Percentiles rank a stretch among this genome's conserved stretches.
Conservation (phyloP, 2,329 filamentous ascomycete species). For the Colletotrichum australisinense region DNA sequence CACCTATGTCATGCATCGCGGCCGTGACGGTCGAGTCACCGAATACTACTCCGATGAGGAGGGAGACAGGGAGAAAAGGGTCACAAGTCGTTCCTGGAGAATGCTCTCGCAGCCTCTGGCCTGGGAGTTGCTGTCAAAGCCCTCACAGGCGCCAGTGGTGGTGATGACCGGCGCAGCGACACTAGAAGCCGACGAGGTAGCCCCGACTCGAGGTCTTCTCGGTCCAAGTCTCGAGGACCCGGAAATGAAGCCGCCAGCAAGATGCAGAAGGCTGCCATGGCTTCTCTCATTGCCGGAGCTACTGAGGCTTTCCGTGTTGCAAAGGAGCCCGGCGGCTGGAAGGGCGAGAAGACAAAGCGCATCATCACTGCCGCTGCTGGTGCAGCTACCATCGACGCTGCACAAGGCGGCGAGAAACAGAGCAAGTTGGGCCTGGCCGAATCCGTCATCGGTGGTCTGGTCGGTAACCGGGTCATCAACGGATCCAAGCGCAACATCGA, state of each 20-base stretch:
- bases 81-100: slow-evolving; percentile 73
- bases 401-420: slow-evolving; percentile 76
- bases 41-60: slow-evolving; percentile 71
- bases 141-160: slow-evolving; percentile 61
- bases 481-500: slow-evolving; percentile 77
- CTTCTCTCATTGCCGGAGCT: slow-evolving; percentile 88
- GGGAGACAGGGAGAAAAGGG: slow-evolving; percentile 67
- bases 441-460: slow-evolving; percentile 88
- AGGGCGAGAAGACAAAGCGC: slow-evolving; percentile 90
- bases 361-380: slow-evolving; percentile 88
- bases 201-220: slow-evolving; percentile 55
- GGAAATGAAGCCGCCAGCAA: slow-evolving; percentile 64
- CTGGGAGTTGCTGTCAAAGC: slow-evolving; percentile 72
- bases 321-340: slow-evolving; percentile 90
- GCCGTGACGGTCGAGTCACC: slow-evolving; percentile 61
- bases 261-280: slow-evolving; percentile 88
- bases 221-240: slow-evolving; percentile 63
- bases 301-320: slow-evolving; percentile 92
- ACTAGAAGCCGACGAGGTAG: slow-evolving; percentile 49
- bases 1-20: slow-evolving; percentile 63
- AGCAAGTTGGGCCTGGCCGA: slow-evolving; percentile 88
- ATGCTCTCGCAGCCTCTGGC: slow-evolving; percentile 70
- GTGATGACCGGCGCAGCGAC: slow-evolving; percentile 53
- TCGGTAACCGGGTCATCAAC: slow-evolving; percentile 87
- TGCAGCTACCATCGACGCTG: slow-evolving; percentile 87